phyloP scores from a whole-genome alignment of 176 grass and related monocot genomes.

The Canna indica region DNA sequence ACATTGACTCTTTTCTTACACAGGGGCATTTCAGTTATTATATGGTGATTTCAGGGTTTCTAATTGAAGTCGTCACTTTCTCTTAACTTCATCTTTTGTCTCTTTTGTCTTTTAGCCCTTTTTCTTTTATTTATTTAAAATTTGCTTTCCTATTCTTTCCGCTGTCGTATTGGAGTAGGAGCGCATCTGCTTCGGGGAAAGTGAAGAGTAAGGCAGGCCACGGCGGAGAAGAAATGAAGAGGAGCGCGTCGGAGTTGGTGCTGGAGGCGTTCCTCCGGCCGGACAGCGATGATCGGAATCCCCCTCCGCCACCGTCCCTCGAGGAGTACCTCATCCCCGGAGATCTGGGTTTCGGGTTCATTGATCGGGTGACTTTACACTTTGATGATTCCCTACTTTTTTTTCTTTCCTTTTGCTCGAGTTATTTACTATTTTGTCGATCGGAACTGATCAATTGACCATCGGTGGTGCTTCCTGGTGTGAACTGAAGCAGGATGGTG shows the following conservation, averaged over 20 bases:
- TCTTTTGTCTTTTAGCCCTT: not conserved
- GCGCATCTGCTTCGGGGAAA: not conserved
- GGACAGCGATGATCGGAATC: not conserved
- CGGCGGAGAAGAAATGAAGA: slow-evolving; percentile 49
- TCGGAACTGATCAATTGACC: not conserved
- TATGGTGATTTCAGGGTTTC: not conserved
- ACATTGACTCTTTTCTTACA: too few species aligned
- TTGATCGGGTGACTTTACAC: not conserved
- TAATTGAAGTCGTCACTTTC: not conserved
- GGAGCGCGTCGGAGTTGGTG: slow-evolving; percentile 55
- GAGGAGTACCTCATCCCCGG: slow-evolving; percentile 23
- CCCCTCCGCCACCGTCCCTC: slow-evolving; percentile 21
- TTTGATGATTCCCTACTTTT: not conserved
- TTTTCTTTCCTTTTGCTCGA: not conserved
- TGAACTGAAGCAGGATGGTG: not conserved
- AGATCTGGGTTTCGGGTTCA: slow-evolving; percentile 22
- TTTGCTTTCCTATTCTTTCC: not conserved
- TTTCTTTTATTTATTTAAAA: not conserved
- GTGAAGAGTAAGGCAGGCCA: not conserved
- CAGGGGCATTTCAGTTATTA: not conserved
- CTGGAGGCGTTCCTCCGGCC: slow-evolving; percentile 47
- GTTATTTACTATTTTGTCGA: not conserved
- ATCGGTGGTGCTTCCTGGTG: not conserved
- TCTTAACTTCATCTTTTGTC: not conserved
- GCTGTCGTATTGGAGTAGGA: not conserved